These are phyloP conservation scores for Umbelopsis vinacea DNA, from an alignment of 192 early-diverging fungal species.

Conservation along the genomic window DNA sequence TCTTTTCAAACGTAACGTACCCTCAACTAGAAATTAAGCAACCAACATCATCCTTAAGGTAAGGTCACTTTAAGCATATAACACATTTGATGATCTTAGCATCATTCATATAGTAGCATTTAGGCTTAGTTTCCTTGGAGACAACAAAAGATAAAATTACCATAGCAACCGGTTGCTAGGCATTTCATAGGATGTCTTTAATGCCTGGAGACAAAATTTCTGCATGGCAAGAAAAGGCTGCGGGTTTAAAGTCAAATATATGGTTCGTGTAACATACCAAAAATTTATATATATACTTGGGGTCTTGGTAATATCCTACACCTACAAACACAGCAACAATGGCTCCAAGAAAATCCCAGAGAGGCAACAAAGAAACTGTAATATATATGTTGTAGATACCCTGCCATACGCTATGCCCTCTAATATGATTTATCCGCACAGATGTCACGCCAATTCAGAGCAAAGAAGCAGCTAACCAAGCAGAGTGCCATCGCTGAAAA, in stretches of 20 bases:
- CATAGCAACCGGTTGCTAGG: constrained; percentile 1
- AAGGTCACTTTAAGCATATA: too few relatives aligned
- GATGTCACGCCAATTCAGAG: background rate
- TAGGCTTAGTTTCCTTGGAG: background rate
- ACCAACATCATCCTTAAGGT: too few relatives aligned
- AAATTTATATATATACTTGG: background rate
- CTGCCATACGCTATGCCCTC: background rate
- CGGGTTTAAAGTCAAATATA: too few relatives aligned
- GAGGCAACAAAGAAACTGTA: background rate
- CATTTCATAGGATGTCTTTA: background rate
- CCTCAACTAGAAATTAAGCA: too few relatives aligned
- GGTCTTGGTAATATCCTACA: background rate
- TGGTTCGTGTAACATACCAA: background rate
- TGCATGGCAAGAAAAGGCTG: background rate
- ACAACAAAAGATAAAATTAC: background rate
- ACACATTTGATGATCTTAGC: too few relatives aligned
- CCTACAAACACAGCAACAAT: background rate
- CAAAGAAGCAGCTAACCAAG: background rate
- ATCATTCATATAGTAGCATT: too few relatives aligned
- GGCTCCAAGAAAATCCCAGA: background rate
- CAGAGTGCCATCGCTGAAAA: background rate
- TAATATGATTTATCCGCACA: background rate
- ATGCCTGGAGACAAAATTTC: background rate
- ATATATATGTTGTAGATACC: background rate
- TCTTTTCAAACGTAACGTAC: too few relatives aligned